These are phyloP conservation scores for Citrus unshiu DNA, from an alignment of 345 rosid genomes.

Conservation along the genomic window DNA sequence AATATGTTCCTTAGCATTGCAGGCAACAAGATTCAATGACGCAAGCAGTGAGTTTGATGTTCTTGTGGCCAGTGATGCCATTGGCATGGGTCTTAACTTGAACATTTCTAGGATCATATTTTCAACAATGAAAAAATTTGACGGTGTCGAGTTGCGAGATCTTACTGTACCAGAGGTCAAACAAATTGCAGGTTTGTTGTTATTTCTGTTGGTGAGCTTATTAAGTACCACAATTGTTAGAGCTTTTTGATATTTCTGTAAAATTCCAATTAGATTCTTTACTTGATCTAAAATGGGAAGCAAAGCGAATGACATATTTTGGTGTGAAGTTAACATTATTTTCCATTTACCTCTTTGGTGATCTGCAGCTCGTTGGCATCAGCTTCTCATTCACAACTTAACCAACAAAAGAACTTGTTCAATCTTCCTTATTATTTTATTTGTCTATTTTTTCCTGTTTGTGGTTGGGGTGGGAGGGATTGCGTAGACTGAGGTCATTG, in stretches of 20 bases:
- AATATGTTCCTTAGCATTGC: constrained; percentile 40
- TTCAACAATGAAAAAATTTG: constrained; percentile 70
- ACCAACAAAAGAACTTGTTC: not conserved
- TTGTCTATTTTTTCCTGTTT: not conserved
- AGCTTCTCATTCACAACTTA: not conserved
- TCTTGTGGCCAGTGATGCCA: constrained; percentile 98
- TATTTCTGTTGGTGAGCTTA: not conserved
- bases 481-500: not conserved
- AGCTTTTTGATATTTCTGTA: not conserved
- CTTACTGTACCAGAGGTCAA: constrained; percentile 83
- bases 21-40: constrained; percentile 92
- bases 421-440: not conserved
- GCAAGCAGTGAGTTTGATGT: constrained; percentile 80
- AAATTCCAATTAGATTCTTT: not conserved
- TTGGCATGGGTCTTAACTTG: constrained; percentile 96
- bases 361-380: not conserved
- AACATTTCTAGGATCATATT: constrained; percentile 89
- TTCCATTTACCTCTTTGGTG: not conserved
- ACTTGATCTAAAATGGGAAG: not conserved
- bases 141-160: constrained; percentile 62
- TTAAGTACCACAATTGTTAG: not conserved
- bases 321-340: not conserved
- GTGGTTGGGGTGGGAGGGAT: not conserved
- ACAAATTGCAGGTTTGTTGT: constrained; percentile 79
- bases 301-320: not conserved